phyloP scores from a whole-genome alignment of 2,329 filamentous ascomycete species.

The Cercospora zeae-maydis region DNA sequence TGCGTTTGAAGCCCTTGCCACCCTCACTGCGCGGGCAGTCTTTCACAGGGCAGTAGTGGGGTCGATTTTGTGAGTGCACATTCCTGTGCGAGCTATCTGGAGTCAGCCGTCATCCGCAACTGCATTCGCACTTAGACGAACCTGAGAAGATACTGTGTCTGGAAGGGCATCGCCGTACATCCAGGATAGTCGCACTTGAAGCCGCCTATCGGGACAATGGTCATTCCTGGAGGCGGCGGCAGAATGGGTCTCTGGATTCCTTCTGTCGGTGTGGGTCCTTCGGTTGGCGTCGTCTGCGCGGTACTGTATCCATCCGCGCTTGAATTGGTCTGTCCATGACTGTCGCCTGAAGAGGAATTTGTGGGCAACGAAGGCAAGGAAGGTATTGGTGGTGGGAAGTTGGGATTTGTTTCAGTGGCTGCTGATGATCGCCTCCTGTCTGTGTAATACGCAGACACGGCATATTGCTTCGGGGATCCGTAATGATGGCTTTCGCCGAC shows the following conservation, averaged over 20 bases:
- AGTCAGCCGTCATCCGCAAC: background rate
- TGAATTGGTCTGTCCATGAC: conserved; percentile 30
- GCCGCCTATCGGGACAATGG: conserved; percentile 37
- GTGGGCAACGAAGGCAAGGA: conserved; percentile 31
- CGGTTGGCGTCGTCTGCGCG: conserved; percentile 36
- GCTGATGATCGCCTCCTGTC: conserved; percentile 26
- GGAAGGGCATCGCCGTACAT: conserved; percentile 70
- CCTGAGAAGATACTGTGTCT: conserved; percentile 74
- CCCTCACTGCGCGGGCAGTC: conserved; percentile 57
- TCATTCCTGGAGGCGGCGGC: conserved; percentile 39
- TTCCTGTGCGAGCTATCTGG: conserved; percentile 63
- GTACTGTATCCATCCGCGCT: conserved; percentile 37
- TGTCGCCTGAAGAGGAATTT: conserved; percentile 33
- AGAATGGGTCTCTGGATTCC: conserved; percentile 26
- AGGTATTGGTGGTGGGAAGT: conserved; percentile 20
- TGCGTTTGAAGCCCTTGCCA: conserved; percentile 66
- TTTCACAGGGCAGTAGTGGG: conserved; percentile 60
- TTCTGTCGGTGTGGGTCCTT: conserved; percentile 33
- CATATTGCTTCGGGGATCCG: conserved; percentile 26
- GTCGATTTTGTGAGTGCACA: conserved; percentile 60
- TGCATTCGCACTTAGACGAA: conserved; percentile 29
- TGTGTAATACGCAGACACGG: conserved; percentile 23
- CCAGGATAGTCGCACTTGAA: conserved; percentile 61
- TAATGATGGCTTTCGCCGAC: conserved; percentile 27
- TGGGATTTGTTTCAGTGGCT: conserved; percentile 16